These are phyloP conservation scores for Poa annua DNA, from an alignment of 176 grass and related monocot species.

Conservation along the genomic window DNA sequence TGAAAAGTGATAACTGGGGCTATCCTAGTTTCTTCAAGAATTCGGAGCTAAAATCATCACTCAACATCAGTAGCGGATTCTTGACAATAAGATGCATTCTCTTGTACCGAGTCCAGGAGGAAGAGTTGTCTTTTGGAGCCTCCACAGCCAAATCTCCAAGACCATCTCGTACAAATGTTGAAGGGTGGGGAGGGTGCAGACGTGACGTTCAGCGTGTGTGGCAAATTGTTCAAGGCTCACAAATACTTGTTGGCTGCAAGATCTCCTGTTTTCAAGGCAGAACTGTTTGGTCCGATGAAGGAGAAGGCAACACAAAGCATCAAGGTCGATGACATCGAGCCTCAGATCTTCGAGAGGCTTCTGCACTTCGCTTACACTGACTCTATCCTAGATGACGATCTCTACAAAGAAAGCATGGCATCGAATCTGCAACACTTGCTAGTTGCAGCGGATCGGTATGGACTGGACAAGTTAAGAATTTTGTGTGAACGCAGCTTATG, in stretches of 20 bases:
- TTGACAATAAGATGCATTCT: neutral
- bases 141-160: neutral
- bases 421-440: slow-evolving; percentile 14
- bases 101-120: neutral
- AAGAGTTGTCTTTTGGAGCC: neutral
- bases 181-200: neutral
- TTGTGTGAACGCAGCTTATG: slow-evolving; percentile 22
- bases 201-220: neutral
- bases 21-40: rapidly evolving
- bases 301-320: neutral
- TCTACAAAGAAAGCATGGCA: too few species aligned
- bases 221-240: neutral
- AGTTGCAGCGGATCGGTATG: slow-evolving; percentile 24
- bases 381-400: neutral
- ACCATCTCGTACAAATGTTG: neutral
- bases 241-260: neutral
- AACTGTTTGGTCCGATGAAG: slow-evolving; percentile 29
- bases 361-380: slow-evolving; percentile 21
- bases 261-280: neutral
- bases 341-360: neutral
- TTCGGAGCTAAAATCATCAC: neutral
- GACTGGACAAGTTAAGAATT: neutral
- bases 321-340: neutral
- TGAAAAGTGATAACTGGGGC: neutral
- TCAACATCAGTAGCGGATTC: too few species aligned